Conservation (phyloP, 108 stramenopile genomes). For the Cyclotella atomus region DNA sequence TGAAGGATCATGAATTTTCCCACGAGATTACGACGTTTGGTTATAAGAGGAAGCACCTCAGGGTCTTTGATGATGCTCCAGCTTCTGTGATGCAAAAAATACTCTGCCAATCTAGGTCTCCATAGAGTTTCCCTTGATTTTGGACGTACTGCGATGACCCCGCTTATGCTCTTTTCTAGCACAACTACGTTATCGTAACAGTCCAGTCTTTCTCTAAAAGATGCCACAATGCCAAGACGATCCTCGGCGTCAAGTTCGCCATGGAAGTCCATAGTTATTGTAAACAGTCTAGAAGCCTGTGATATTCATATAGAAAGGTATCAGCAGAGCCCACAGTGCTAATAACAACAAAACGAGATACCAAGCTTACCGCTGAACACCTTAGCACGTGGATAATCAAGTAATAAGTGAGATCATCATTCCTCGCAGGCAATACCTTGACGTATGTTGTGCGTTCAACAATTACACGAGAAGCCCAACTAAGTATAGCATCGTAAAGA, state of each 20-base stretch:
- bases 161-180: conserved; percentile 59
- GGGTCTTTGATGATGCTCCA: conserved; percentile 75
- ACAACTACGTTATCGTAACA: conserved; percentile 52
- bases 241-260: conserved; percentile 58
- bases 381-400: conserved; percentile 56
- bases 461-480: conserved; percentile 72
- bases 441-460: conserved; percentile 54
- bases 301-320: neutral
- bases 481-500: conserved; percentile 47
- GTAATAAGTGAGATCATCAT: conserved; percentile 60
- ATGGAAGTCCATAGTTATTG: conserved; percentile 63
- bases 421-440: conserved; percentile 35
- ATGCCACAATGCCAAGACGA: conserved; percentile 45
- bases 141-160: conserved; percentile 50
- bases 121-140: conserved; percentile 2
- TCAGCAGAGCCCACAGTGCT: neutral
- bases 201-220: conserved; percentile 43
- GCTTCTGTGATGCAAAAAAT: conserved; percentile 63
- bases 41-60: conserved; percentile 73
- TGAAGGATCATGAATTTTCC: conserved; percentile 66
- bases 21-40: conserved; percentile 66
- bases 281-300: conserved; percentile 12
- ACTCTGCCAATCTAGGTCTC: conserved; percentile 40
- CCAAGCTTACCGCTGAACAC: conserved; percentile 12
- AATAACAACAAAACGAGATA: neutral